Evolutionary conservation across 768 basidiomycete genomes (phyloP).

Genomic region (Dacryopinax spathularia): DNA sequence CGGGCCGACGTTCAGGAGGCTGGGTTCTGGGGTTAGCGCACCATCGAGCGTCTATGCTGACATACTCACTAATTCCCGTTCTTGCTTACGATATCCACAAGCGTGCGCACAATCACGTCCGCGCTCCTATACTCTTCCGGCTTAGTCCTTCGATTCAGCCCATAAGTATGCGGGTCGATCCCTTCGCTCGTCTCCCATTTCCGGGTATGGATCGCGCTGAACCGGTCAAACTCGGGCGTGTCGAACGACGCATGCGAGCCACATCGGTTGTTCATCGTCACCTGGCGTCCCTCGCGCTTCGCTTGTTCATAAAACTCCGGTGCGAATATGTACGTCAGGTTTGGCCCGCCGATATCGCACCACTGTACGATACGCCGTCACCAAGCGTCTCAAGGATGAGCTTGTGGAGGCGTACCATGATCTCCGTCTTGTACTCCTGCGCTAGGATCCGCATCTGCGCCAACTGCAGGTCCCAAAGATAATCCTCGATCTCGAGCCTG

Average conservation of each 20-base stretch:
- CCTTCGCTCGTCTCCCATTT: constrained; percentile 44
- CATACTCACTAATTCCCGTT: neutral
- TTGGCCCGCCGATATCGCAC: constrained; percentile 42
- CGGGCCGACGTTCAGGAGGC: constrained; percentile 41
- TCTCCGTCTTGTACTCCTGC: constrained; percentile 37
- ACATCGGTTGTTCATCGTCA: constrained; percentile 36
- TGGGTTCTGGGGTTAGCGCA: constrained; percentile 13
- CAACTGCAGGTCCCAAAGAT: constrained; percentile 36
- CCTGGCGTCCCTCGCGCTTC: constrained; percentile 28
- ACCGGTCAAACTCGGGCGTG: constrained; percentile 41
- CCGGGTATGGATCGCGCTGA: constrained; percentile 33
- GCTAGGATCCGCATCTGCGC: constrained; percentile 40
- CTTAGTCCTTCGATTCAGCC: neutral
- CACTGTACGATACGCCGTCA: too few species aligned
- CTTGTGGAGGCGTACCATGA: constrained; percentile 39
- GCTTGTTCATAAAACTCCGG: constrained; percentile 35
- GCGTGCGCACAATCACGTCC: neutral
- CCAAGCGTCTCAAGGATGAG: too few species aligned
- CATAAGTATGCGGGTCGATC: constrained; percentile 28
- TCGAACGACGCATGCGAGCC: constrained; percentile 39
- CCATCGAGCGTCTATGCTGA: neutral
- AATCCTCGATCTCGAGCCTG: constrained; percentile 35
- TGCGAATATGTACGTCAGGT: constrained; percentile 33
- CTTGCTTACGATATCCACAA: constrained; percentile 2
- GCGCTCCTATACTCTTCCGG: constrained; percentile 1